phyloP scores from a whole-genome alignment of 371 early-diverging fungal genomes.

The Batkoa obscura region DNA sequence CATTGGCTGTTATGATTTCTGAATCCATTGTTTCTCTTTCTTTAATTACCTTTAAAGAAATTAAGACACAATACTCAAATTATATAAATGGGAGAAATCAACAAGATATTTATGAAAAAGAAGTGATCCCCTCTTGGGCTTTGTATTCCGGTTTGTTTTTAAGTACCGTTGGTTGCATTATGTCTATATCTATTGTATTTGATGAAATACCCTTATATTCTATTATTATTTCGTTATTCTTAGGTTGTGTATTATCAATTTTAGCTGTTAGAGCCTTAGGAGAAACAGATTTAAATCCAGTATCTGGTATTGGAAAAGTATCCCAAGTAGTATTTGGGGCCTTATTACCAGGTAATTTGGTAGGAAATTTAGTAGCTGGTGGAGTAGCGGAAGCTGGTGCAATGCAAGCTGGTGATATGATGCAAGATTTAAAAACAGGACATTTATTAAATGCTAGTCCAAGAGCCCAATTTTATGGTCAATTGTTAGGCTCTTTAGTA shows the following conservation, averaged over 20 bases:
- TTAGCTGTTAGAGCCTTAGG: constrained; percentile 55
- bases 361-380: constrained; percentile 68
- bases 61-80: neutral
- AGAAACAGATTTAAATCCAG: constrained; percentile 66
- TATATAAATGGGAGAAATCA: constrained; percentile 20
- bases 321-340: constrained; percentile 66
- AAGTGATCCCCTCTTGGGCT: constrained; percentile 26
- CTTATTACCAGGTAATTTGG: constrained; percentile 43
- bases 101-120: too few species aligned
- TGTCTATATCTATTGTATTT: constrained; percentile 39
- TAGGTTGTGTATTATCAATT: constrained; percentile 27
- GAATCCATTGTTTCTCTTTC: constrained; percentile 46
- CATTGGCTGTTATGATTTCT: constrained; percentile 63
- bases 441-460: constrained; percentile 64
- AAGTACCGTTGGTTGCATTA: constrained; percentile 33
- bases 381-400: constrained; percentile 63
- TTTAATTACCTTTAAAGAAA: constrained; percentile 25
- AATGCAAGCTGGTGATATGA: constrained; percentile 39
- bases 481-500: constrained; percentile 57
- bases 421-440: constrained; percentile 80
- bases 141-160: constrained; percentile 37
- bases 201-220: constrained; percentile 17
- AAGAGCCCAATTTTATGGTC: constrained; percentile 67
- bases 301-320: constrained; percentile 65
- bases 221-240: constrained; percentile 19